Evolutionary conservation across 1,284 basidiomycete species (phyloP).

Genomic region (Naganishia sp.): DNA sequence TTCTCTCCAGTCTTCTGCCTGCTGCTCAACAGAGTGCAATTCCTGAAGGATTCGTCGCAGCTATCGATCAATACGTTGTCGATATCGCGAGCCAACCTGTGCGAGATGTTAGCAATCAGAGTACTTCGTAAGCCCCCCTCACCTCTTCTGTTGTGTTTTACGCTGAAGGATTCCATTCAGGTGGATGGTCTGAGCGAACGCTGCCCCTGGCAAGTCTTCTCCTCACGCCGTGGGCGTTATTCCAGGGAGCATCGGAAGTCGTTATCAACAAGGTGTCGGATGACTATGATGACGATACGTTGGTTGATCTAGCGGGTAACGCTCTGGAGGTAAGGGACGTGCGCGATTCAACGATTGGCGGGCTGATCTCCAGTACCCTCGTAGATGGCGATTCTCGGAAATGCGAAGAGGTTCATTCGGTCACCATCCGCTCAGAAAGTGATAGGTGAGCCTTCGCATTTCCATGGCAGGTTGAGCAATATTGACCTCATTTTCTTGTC

Average conservation of each 20-base stretch:
- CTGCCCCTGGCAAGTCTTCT: constrained; percentile 75
- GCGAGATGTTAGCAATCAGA: constrained; percentile 84
- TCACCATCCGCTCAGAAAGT: constrained; percentile 82
- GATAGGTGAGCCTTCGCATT: constrained; percentile 58
- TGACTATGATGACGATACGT: constrained; percentile 65
- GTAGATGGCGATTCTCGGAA: constrained; percentile 76
- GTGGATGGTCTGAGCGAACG: constrained; percentile 69
- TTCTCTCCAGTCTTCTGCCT: constrained; percentile 70
- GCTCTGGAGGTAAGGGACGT: constrained; percentile 67
- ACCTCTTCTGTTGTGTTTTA: constrained; percentile 21
- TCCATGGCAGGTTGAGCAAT: not conserved
- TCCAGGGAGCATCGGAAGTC: constrained; percentile 72
- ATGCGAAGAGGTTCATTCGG: constrained; percentile 82
- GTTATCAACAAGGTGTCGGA: constrained; percentile 66
- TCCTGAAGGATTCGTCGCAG: constrained; percentile 67
- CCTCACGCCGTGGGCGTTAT: constrained; percentile 85
- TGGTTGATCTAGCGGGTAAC: constrained; percentile 78
- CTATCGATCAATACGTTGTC: constrained; percentile 64
- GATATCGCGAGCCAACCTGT: constrained; percentile 72
- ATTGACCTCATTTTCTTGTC: constrained; percentile 69
- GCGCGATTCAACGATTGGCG: not conserved
- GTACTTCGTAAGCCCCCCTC: constrained; percentile 62
- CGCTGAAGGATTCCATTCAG: constrained; percentile 33
- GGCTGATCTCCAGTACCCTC: not conserved
- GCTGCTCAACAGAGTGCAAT: constrained; percentile 84